These are phyloP conservation scores for Annulohypoxylon truncatum DNA, from an alignment of 2,329 filamentous ascomycete species.

Conservation along the genomic window DNA sequence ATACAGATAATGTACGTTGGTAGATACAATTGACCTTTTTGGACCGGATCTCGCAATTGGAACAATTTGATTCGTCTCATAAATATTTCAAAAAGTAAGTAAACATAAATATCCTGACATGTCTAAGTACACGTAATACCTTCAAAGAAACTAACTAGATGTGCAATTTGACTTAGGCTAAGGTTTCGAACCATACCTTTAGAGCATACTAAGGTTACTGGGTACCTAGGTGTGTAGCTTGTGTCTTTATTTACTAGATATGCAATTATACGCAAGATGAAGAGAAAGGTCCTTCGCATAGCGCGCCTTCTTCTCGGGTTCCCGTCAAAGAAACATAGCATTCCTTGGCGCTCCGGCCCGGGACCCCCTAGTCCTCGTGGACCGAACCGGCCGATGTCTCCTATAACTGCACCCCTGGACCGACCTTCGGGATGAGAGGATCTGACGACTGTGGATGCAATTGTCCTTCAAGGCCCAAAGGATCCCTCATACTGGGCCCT, in stretches of 20 bases:
- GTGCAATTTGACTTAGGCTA: too few relatives aligned
- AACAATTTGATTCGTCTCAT: too few relatives aligned
- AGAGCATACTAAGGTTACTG: too few relatives aligned
- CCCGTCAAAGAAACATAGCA: not conserved
- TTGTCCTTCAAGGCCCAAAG: not conserved
- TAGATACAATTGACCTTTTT: too few relatives aligned
- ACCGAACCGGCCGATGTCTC: not conserved
- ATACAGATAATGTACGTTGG: too few relatives aligned
- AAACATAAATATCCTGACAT: too few relatives aligned
- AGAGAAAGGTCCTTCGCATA: slow-evolving; percentile 1
- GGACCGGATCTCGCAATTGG: not conserved
- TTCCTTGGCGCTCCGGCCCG: not conserved
- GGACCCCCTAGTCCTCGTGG: not conserved
- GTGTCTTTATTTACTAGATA: too few relatives aligned
- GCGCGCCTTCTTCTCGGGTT: slow-evolving; percentile 1
- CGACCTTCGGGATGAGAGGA: not conserved
- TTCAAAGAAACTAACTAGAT: not conserved
- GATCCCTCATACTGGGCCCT: not conserved
- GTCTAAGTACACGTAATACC: not conserved
- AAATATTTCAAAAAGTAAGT: too few relatives aligned
- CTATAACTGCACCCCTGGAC: not conserved
- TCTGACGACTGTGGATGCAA: not conserved
- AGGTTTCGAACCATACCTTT: too few relatives aligned
- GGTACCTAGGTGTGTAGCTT: too few relatives aligned
- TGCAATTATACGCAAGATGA: not conserved